Percentiles rank a stretch among this genome's conserved stretches.
Conservation (phyloP, 331 rosid genomes). For the Stylosanthes scabra region DNA sequence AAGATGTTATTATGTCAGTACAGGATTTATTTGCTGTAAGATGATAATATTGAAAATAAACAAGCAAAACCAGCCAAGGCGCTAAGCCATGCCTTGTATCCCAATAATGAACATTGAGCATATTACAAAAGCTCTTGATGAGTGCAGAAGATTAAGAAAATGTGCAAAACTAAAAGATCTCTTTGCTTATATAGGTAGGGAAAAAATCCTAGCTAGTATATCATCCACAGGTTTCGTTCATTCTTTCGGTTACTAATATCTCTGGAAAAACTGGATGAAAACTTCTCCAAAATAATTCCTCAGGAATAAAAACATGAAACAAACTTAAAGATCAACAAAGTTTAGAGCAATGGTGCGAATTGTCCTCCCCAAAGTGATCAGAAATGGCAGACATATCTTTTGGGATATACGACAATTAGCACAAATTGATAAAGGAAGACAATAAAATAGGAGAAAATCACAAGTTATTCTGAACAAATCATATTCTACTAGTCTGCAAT, state of each 20-base stretch:
- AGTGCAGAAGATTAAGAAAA: not conserved
- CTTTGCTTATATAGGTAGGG: not conserved
- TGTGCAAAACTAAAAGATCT: conserved; percentile 1
- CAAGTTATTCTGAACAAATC: not conserved
- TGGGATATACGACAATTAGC: not conserved
- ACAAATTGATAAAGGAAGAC: not conserved
- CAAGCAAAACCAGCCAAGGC: not conserved
- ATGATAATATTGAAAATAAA: conserved; percentile 11
- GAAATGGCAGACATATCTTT: conserved; percentile 13
- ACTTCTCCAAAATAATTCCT: not conserved
- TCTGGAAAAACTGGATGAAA: conserved; percentile 1
- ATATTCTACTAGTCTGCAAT: conserved; percentile 13
- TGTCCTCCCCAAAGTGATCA: not conserved
- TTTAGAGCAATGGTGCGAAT: conserved; percentile 6
- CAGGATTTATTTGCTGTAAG: not conserved
- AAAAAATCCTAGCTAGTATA: not conserved
- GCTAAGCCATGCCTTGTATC: conserved; percentile 11
- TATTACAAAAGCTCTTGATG: conserved; percentile 28
- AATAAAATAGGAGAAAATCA: conserved; percentile 7
- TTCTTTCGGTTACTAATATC: conserved; percentile 10
- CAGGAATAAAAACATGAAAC: not conserved
- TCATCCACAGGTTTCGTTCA: conserved; percentile 13
- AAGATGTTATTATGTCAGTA: conserved; percentile 14
- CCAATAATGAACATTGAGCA: conserved; percentile 10
- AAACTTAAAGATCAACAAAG: conserved; percentile 20